A percentile compares a stretch with the other conserved stretches of the same genome.
These are phyloP conservation scores for Colletotrichum tamarilloi DNA, from an alignment of 2,329 filamentous ascomycete genomes.

Conservation along the genomic window DNA sequence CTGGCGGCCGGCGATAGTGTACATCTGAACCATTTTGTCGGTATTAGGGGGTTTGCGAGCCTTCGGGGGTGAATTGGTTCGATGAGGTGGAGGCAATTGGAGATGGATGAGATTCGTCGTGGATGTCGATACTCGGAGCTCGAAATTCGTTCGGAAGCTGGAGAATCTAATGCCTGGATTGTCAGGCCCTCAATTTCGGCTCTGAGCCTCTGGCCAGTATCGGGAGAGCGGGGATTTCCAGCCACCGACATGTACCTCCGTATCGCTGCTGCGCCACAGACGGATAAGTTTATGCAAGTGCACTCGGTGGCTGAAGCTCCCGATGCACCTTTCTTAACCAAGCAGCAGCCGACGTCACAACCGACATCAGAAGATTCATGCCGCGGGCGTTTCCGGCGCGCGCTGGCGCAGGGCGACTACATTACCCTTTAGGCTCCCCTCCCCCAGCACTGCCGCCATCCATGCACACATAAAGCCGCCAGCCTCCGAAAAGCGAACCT, in stretches of 20 bases:
- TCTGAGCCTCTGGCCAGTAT: not conserved
- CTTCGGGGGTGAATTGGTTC: conserved; percentile 41
- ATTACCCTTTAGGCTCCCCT: conserved; percentile 6
- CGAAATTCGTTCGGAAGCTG: conserved; percentile 38
- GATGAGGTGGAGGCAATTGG: conserved; percentile 44
- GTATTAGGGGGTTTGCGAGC: conserved; percentile 40
- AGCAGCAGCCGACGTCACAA: conserved; percentile 29
- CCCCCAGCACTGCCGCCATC: conserved; percentile 2
- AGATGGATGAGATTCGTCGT: conserved; percentile 35
- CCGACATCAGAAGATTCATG: conserved; percentile 22
- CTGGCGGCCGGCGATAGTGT: conserved; percentile 68
- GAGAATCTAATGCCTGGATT: conserved; percentile 15
- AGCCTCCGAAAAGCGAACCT: not conserved
- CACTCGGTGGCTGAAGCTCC: conserved; percentile 20
- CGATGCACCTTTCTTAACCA: conserved; percentile 15
- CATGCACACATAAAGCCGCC: conserved; percentile 26
- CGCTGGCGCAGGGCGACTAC: not conserved
- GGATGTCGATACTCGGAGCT: conserved; percentile 35
- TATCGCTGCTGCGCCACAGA: not conserved
- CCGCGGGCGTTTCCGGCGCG: conserved; percentile 34
- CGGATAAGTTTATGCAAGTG: not conserved
- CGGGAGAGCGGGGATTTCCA: conserved; percentile 11
- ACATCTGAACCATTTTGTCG: conserved; percentile 60
- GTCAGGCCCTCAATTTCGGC: not conserved
- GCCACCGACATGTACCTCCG: conserved; percentile 8